phyloP scores from a whole-genome alignment of 1,284 basidiomycete species.

The Tetrapyrgos nigripes region DNA sequence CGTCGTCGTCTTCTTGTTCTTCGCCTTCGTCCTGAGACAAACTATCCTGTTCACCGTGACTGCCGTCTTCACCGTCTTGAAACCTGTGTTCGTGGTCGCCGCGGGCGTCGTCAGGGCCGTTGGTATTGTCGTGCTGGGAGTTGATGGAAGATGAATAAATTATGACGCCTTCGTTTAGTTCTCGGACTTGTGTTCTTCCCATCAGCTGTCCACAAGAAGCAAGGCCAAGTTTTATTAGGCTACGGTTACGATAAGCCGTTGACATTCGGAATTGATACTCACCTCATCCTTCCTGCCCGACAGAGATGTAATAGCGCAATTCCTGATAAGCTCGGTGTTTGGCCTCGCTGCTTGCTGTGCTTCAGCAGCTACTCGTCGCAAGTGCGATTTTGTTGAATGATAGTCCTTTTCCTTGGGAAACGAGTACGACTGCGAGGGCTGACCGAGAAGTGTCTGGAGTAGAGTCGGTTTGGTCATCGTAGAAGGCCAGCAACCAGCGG shows the following conservation, averaged over 20 bases:
- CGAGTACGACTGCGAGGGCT: constrained; percentile 63
- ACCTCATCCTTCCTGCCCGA: neutral
- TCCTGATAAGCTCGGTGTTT: too few relatives aligned
- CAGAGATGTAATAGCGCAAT: too few relatives aligned
- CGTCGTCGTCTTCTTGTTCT: constrained; percentile 40
- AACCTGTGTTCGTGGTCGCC: neutral
- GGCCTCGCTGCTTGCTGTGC: neutral
- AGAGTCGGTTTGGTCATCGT: constrained; percentile 63
- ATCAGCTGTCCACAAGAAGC: neutral
- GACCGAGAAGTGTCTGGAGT: constrained; percentile 59
- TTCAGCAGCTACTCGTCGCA: constrained; percentile 7
- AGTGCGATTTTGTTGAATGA: constrained; percentile 52
- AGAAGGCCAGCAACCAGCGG: too few relatives aligned
- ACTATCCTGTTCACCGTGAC: constrained; percentile 15
- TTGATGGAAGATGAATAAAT: neutral
- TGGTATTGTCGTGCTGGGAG: neutral
- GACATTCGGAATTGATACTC: neutral
- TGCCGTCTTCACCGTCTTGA: neutral
- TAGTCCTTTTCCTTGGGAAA: constrained; percentile 53
- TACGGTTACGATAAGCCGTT: neutral
- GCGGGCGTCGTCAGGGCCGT: neutral
- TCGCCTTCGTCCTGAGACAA: constrained; percentile 33
- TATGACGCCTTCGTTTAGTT: neutral
- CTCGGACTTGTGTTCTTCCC: neutral
- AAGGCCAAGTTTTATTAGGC: too few relatives aligned